Base-by-base conservation (phyloP, 345 rosid species). In the Gossypium anomalum region DNA sequence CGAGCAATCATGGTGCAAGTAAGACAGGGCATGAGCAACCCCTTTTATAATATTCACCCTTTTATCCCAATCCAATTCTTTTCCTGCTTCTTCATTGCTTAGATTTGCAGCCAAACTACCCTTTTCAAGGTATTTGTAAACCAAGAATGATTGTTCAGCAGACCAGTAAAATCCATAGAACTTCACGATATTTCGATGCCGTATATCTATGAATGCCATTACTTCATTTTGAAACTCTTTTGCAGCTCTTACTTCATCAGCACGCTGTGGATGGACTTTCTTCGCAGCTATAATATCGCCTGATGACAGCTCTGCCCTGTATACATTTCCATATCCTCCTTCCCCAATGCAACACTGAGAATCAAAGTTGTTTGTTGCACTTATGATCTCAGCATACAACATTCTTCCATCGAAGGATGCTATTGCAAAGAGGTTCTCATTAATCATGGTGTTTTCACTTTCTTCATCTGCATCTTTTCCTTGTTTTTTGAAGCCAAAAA, bases 61-160 rank as follows among this genome's bases (percentile, higher is more conserved):
- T 62, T 62, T 62, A 34, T 9, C 47, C 67, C 67, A 62, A 17
- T 62, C 67, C 47, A 16, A 62, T 17, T 62, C 13, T 62, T 62
- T 38, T 62, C 22, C 67, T 62, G 47, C 67, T 62, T 34, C 47
- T 9, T 68, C 78, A 20, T 61, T 49, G 59, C 63, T 69, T 23
- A 83, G 75, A 25, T 78, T 52, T 14, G 52, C 10, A 3, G 74
- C 76, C 67, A 83, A 67, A 72, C 86, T 83, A 25, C 83, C 86
- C 25, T 11, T 80, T 62, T 78, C 73, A 7, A 83, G 29, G 64
- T 48, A 83, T 64, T 83, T 75, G 47, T 27, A 80, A 19, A 80
- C 79, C 67, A 80, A 49, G 65, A 80, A 74, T 16, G 78, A 41
- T 0, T 77, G 77, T 5, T n/a, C 51, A 53, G 11, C 60, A 17